Evolutionary conservation across 2,329 filamentous ascomycete species (phyloP).

Genomic region (Chaetomium globosum): DNA sequence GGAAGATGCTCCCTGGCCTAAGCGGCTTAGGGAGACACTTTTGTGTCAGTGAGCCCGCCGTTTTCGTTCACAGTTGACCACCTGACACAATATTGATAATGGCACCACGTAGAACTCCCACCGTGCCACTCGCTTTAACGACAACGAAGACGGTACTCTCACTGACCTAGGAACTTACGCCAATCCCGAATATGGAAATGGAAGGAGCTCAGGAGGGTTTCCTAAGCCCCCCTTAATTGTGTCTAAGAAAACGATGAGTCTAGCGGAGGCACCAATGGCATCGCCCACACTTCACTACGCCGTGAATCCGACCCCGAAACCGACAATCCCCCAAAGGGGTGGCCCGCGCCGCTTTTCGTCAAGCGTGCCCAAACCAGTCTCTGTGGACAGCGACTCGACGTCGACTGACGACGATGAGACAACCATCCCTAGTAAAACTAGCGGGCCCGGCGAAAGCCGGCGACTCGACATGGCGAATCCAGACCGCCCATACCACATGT

Average conservation of each 20-base stretch:
- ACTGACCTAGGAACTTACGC: constrained; percentile 31
- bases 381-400: background rate
- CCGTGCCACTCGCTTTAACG: constrained; percentile 30
- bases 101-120: constrained; percentile 21
- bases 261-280: constrained; percentile 24
- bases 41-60: constrained; percentile 18
- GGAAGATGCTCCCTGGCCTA: constrained; percentile 22
- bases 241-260: constrained; percentile 22
- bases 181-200: constrained; percentile 18
- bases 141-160: constrained; percentile 36
- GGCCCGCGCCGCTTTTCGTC: constrained; percentile 3
- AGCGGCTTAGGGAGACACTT: constrained; percentile 30
- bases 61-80: background rate
- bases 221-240: constrained; percentile 25
- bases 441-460: background rate
- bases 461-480: constrained; percentile 25
- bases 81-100: background rate
- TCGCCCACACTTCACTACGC: constrained; percentile 3
- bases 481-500: constrained; percentile 30
- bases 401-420: background rate
- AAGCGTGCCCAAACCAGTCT: too few species aligned
- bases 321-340: constrained; percentile 10
- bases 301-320: background rate
- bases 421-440: background rate
- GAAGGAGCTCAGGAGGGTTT: constrained; percentile 16